Conservation (phyloP, 179 eudicot species). For the Nepenthes alata region DNA sequence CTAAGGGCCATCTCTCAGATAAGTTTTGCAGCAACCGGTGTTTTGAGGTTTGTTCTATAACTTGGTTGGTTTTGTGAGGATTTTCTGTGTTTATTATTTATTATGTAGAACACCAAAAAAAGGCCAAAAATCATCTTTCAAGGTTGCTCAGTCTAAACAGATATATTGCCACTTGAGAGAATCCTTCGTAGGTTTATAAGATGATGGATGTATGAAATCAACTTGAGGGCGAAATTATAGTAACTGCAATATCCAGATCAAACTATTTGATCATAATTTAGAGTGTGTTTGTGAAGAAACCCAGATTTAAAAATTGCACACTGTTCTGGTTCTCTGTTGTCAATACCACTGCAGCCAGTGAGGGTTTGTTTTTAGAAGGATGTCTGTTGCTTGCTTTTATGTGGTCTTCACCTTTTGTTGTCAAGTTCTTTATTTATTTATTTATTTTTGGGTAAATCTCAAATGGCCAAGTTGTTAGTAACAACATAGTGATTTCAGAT, state of each 20-base stretch:
- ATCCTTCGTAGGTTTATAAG: no score
- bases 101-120: no score
- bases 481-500: conserved; percentile 17
- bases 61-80: background rate
- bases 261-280: no score
- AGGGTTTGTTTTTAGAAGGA: no score
- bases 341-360: no score
- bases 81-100: background rate
- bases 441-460: background rate
- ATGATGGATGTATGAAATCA: background rate
- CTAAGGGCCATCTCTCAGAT: conserved; percentile 13
- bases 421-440: background rate
- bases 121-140: no score
- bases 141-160: no score
- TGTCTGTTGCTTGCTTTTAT: background rate
- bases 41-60: conserved; percentile 23
- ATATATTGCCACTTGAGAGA: no score
- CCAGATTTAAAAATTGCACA: no score
- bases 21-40: conserved; percentile 38
- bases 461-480: background rate
- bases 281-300: no score
- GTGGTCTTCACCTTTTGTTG: conserved; percentile 1
- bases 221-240: background rate
- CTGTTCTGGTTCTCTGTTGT: no score
- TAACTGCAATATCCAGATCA: no score